A percentile compares a stretch with the other conserved stretches of the same genome.
These are phyloP conservation scores for Pseudocercospora macadamiae DNA, from an alignment of 2,329 filamentous ascomycete species.

Conservation along the genomic window DNA sequence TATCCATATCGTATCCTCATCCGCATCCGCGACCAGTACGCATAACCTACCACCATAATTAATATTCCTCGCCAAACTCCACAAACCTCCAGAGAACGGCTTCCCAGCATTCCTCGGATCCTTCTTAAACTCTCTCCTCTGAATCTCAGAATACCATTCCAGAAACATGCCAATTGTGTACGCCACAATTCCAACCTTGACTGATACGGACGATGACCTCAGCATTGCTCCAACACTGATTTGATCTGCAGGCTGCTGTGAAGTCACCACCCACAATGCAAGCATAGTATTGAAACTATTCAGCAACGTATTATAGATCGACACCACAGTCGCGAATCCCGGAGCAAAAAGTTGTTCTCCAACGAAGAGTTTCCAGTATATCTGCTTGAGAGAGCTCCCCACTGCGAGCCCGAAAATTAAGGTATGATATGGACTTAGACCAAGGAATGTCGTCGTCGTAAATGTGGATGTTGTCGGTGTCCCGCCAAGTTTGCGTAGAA, in stretches of 20 bases:
- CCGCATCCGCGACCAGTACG: background rate
- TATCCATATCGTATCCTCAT: background rate
- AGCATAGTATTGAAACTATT: slow-evolving; percentile 31
- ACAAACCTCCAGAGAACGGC: slow-evolving; percentile 30
- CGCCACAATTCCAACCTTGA: slow-evolving; percentile 22
- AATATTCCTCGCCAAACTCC: slow-evolving; percentile 30
- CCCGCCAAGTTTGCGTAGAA: slow-evolving; percentile 13
- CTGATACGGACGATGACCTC: slow-evolving; percentile 5
- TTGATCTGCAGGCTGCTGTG: slow-evolving; percentile 20
- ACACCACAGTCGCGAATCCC: slow-evolving; percentile 20
- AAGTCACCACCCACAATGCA: slow-evolving; percentile 27
- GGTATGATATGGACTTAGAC: slow-evolving; percentile 28
- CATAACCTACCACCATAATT: slow-evolving; percentile 27
- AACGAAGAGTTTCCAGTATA: slow-evolving; percentile 33
- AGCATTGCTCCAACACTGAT: slow-evolving; percentile 16
- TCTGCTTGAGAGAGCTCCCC: slow-evolving; percentile 30
- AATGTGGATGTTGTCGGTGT: background rate
- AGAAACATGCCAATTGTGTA: slow-evolving; percentile 28
- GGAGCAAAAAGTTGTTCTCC: slow-evolving; percentile 25
- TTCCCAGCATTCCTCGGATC: slow-evolving; percentile 31
- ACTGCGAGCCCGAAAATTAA: slow-evolving; percentile 30
- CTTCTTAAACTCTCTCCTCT: slow-evolving; percentile 32
- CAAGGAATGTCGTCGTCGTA: no score
- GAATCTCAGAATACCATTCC: slow-evolving; percentile 34
- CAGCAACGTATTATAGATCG: slow-evolving; percentile 30